Evolutionary conservation across 371 early-diverging fungal genomes (phyloP).

Genomic region (Rhizomucor miehei): DNA sequence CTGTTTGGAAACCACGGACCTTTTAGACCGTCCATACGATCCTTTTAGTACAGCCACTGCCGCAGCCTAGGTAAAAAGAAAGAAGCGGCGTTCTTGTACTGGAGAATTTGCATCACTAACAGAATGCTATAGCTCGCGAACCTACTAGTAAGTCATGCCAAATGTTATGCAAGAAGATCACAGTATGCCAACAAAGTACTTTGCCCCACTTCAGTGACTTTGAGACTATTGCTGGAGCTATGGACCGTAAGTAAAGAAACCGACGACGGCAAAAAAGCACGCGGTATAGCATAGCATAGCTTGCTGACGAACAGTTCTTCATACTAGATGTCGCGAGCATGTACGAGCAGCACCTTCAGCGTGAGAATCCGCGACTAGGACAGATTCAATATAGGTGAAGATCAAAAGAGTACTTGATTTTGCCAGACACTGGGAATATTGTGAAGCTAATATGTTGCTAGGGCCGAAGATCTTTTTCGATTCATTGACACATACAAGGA

Average conservation of each 20-base stretch:
- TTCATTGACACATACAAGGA: conserved; percentile 47
- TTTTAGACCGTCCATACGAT: conserved; percentile 9
- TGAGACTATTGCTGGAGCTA: conserved; percentile 6
- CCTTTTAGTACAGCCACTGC: conserved; percentile 10
- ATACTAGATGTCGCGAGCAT: conserved; percentile 39
- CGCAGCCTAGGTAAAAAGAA: conserved; percentile 3
- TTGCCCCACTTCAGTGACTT: conserved; percentile 4
- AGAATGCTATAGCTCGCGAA: conserved; percentile 7
- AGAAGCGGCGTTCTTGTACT: too few species aligned
- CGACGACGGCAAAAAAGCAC: too few species aligned
- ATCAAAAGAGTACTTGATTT: neutral
- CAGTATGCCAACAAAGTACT: neutral
- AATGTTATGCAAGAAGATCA: too few species aligned
- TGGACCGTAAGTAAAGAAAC: conserved; percentile 16
- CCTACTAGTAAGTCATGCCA: conserved; percentile 12
- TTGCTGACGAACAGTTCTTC: neutral
- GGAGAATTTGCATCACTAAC: too few species aligned
- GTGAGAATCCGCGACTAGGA: conserved; percentile 36
- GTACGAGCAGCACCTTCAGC: conserved; percentile 36
- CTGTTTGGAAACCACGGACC: too few species aligned
- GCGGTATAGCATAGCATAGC: too few species aligned
- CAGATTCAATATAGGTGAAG: conserved; percentile 45
- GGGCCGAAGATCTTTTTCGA: conserved; percentile 44
- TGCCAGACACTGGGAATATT: neutral
- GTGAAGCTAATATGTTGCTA: conserved; percentile 1